Base-by-base conservation (phyloP, 352 stramenopile species). In the Globisporangium sylvaticum region DNA sequence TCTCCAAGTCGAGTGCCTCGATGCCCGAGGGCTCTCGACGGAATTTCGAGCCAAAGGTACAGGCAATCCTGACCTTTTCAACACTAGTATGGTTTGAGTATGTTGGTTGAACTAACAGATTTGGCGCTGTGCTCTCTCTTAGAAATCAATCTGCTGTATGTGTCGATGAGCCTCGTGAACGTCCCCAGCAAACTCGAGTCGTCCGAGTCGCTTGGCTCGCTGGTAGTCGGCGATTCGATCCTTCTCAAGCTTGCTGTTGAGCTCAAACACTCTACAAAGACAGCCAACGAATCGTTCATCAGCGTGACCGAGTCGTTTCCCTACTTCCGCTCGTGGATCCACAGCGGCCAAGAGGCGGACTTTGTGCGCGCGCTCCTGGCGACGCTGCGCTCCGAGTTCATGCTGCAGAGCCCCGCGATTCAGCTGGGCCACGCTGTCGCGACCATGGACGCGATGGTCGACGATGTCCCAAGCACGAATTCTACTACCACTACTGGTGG, bases 291-390 rank as follows among this genome's bases (percentile, higher is more conserved):
- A 61, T 8, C 60, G 25, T 72, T 74, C 46, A 57, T 93, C 3
- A 73, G 78, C n/a, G 68, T 87, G 24, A 93, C 85, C 0, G 73
- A 79, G 24, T 63, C 69, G 29, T 92, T 93, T 56, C 65, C 82
- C 6, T 83, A 84, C 66, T 84, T 92, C 53, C 78, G 79, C 3
- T 86, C 83, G 14, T 93, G 85, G 85, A 67, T 85, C 54, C 76
- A 88, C 50, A 34, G 55, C 1, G 80, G 82, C 0, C 54, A 72
- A 8, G 83, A 93, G 65, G 74, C 75, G 4, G 70, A 83, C 4
- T 76, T 73, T 53, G 78, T 83, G 34, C 68, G 72, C 3, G 66
- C 73, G 8, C 52, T 88, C 10, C 69, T 87, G 18, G 58, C 66
- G 3, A 74, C 73, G 1, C 68, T 93, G 3, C 74, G 79, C 53